Conservation (phyloP, 805 yeast genomes). For the Wickerhamiella slavikovae region DNA sequence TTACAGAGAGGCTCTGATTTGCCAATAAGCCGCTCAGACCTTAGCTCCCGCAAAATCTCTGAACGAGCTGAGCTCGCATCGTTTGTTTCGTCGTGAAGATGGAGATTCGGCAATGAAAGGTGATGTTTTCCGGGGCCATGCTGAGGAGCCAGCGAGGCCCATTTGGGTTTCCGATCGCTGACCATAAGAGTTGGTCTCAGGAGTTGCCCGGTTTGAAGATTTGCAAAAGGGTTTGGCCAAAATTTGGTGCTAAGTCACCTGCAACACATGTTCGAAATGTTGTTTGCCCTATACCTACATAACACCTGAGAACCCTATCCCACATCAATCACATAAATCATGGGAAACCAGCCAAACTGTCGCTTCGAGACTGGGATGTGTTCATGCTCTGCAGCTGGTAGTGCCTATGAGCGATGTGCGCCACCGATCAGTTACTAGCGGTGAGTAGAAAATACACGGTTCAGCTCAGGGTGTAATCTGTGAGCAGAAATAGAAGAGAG, state of each 20-base stretch:
- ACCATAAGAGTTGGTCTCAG: not conserved
- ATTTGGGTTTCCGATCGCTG: slow-evolving; percentile 2
- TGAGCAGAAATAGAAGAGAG: too few relatives aligned
- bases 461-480: too few relatives aligned
- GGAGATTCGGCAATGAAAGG: not conserved
- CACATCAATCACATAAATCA: not conserved
- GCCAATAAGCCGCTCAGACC: slow-evolving; percentile 31
- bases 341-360: too few relatives aligned
- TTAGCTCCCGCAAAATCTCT: slow-evolving; percentile 22
- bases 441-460: too few relatives aligned
- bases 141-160: not conserved
- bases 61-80: slow-evolving; percentile 4
- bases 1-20: slow-evolving; percentile 19
- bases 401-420: too few relatives aligned
- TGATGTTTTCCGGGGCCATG: not conserved
- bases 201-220: not conserved
- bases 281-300: too few relatives aligned
- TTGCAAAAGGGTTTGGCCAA: not conserved
- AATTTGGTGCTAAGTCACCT: not conserved
- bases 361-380: too few relatives aligned
- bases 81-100: slow-evolving; percentile 1
- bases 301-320: not conserved
- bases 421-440: too few relatives aligned
- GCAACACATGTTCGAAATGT: too few relatives aligned
- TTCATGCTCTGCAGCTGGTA: too few relatives aligned